Base-by-base conservation (phyloP, 805 yeast genomes). In the Wickerhamiella sergipiensis region DNA sequence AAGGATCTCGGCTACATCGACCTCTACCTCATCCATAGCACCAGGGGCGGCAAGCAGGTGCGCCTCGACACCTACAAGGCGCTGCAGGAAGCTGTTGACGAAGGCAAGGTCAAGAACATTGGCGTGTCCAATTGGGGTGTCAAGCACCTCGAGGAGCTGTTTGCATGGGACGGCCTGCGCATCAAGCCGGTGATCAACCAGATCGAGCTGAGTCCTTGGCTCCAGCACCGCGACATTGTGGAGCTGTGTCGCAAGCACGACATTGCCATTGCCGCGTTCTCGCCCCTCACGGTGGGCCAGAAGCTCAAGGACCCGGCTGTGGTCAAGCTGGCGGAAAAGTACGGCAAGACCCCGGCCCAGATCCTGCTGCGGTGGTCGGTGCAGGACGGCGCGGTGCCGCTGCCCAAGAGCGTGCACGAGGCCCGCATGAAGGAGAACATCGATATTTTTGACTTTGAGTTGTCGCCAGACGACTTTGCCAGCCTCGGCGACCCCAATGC, bases 191-290 rank as follows among this genome's bases (percentile, higher is more conserved):
- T 79, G 0, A 80, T 83, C 44, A 82, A 86, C 63, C 95, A 86
- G 63, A 76, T 86, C 59, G 95, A 85, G 64, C 19, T 21, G 33
- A 85, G 85, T 52, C 95, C 92, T n/a, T 85, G 92, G 88, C 70
- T 87, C 59, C 46, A 43, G 46, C 46, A 43, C 33, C 19, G 33
- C 50, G 79, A 80, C 48, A 70, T 86, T 52, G 78, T 83, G 21
- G 75, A 79, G 50, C 83, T 69, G 65, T 79, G 84, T 62, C 69
- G 71, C 31, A 61, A 71, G 15, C 66, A 80, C 52, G 78, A 72
- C 45, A 75, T 88, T 42, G 67, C 71, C 6, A 76, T 82, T 10
- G 86, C 84, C 63, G 89, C 94, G 0, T 88, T 76, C 67, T 80
- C 92, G 7, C 95, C 96, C 7, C 74, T 88, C 60, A 79, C 84